phyloP scores from a whole-genome alignment of 768 basidiomycete species.

The Tubosaeta brunneosetosa region DNA sequence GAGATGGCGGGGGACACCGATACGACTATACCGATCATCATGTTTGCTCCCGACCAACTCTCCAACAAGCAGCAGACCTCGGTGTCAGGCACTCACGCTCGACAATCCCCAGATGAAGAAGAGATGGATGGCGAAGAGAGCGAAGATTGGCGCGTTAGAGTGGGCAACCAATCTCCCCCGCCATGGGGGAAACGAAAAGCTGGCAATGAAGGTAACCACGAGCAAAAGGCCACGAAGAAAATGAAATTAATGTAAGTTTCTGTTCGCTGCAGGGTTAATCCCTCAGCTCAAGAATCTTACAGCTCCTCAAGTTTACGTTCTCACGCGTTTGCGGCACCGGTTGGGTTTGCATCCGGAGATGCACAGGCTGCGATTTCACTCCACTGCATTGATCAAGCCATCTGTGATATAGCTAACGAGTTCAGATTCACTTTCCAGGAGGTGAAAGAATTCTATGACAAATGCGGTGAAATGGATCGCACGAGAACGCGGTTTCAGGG shows the following conservation, averaged over 20 bases:
- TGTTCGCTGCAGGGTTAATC: neutral
- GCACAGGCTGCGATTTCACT: conserved; percentile 24
- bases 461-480: conserved; percentile 63
- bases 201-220: conserved; percentile 34
- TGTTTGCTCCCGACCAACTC: conserved; percentile 23
- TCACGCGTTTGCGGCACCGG: conserved; percentile 3
- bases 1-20: conserved; percentile 9
- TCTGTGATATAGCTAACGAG: conserved; percentile 63
- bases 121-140: conserved; percentile 58
- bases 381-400: conserved; percentile 63
- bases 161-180: conserved; percentile 62
- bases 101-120: conserved; percentile 53
- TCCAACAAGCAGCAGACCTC: conserved; percentile 28
- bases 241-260: conserved; percentile 37
- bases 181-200: conserved; percentile 62
- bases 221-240: conserved; percentile 37
- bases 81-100: conserved; percentile 18
- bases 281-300: conserved; percentile 1
- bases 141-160: conserved; percentile 62
- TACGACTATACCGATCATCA: conserved; percentile 20
- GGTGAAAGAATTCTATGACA: conserved; percentile 74
- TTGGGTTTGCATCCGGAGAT: conserved; percentile 1
- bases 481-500: conserved; percentile 61
- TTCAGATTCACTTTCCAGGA: conserved; percentile 71
- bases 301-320: conserved; percentile 4